Conservation (phyloP, 2,329 filamentous ascomycete genomes). For the Neurospora sp. region DNA sequence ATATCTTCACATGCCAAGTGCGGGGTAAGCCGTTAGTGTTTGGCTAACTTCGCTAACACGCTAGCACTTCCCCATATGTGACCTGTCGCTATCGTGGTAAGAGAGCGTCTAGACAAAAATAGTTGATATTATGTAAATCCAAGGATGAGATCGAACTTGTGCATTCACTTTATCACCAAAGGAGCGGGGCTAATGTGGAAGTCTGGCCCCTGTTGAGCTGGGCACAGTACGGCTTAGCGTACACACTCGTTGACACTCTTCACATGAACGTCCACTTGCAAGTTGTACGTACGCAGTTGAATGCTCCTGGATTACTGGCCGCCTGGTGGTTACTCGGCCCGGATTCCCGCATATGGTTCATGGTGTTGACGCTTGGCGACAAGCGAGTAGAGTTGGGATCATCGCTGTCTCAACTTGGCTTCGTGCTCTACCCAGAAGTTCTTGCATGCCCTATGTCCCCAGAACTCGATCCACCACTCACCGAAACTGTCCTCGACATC, state of each 20-base stretch:
- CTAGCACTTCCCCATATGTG: background rate
- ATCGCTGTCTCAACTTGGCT: slow-evolving; percentile 58
- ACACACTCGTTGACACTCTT: background rate
- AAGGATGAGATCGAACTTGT: background rate
- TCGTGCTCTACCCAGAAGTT: slow-evolving; percentile 81
- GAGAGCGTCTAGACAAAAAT: background rate
- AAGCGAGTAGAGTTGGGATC: background rate
- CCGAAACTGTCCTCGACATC: slow-evolving; percentile 83
- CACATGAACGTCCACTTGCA: background rate
- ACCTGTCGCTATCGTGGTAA: background rate
- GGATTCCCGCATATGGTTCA: background rate
- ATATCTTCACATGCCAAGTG: background rate
- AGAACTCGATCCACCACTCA: slow-evolving; percentile 92
- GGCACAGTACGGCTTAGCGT: background rate
- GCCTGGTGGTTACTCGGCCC: background rate
- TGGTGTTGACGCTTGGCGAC: background rate
- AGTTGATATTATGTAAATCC: background rate
- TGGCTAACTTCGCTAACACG: background rate
- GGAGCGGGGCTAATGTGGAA: background rate
- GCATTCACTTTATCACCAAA: background rate
- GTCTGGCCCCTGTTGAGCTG: background rate
- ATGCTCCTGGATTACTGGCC: background rate
- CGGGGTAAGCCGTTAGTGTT: background rate
- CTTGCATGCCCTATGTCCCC: slow-evolving; percentile 69
- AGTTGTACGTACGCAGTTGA: background rate